A percentile compares a stretch with the other conserved stretches of the same genome.
Evolutionary conservation across 225 moss, liverwort and hornwort species (phyloP).

Genomic region (Bryum argenteum): DNA sequence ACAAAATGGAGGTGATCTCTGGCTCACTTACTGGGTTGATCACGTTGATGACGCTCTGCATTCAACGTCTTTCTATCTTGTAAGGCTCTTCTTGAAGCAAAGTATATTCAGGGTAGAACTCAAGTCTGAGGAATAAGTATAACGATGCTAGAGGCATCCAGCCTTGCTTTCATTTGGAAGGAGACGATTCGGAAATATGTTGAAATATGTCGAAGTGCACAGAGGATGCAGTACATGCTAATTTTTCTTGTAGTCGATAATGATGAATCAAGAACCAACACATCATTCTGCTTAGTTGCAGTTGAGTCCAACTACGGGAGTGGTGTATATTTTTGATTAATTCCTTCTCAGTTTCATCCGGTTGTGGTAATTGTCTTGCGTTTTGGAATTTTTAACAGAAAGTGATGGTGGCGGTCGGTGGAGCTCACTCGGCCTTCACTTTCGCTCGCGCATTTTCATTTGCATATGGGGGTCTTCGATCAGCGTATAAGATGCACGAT

Average conservation of each 20-base stretch:
- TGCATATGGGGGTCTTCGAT: slow-evolving; percentile 89
- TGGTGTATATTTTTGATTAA: neutral
- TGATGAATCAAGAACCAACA: neutral
- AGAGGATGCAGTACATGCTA: neutral
- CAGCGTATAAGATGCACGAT: slow-evolving; percentile 77
- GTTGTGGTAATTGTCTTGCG: slow-evolving; percentile 27
- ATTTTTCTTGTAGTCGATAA: neutral
- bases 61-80: slow-evolving; percentile 75
- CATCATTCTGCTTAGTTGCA: neutral
- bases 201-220: slow-evolving; percentile 8
- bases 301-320: neutral
- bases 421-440: slow-evolving; percentile 74
- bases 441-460: slow-evolving; percentile 81
- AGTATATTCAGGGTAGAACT: slow-evolving; percentile 11
- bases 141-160: slow-evolving; percentile 1
- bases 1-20: slow-evolving; percentile 80
- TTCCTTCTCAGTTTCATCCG: slow-evolving; percentile 18
- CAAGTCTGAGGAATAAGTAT: neutral
- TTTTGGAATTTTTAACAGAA: slow-evolving; percentile 54
- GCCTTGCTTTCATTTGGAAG: neutral
- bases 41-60: slow-evolving; percentile 43
- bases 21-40: slow-evolving; percentile 97
- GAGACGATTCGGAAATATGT: neutral
- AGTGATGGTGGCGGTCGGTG: slow-evolving; percentile 72
- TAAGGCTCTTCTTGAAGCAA: slow-evolving; percentile 39